Base-by-base conservation (phyloP, 345 rosid genomes). In the Sisymbrium altissimum region DNA sequence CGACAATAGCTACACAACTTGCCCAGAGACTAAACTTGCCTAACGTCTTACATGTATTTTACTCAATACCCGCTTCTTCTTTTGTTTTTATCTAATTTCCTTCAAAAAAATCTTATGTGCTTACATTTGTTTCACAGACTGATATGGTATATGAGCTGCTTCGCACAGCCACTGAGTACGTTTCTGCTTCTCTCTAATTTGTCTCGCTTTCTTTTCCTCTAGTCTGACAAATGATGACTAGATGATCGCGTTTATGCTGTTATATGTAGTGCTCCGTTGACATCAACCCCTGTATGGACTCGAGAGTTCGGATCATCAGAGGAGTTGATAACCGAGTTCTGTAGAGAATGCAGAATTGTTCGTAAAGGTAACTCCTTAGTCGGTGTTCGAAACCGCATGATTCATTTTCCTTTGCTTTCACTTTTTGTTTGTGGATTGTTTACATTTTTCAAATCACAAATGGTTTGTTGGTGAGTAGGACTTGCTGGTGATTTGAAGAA, bases 21-120 rank as follows among this genome's bases (percentile, higher is more conserved):
- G 99, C 99, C 54, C 99, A 96, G 64, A 84, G 98, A 87, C 86
- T 96, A 33, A 96, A 96, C 81, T 86, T 96, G 81, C 98, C 99
- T 0, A 96, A 96, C 82, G 99, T 96, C 74, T 86, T 96, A 69
- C 98, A 96, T 84, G 99, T 96, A 52, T 30, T 21, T 64, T 66
- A 23, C 71, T 61, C 3, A 7, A 9, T n/a, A 39, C 27, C 75
- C 27, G 2, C 2, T 43, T 74, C 46, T 50, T 32, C 53, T 7
- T 19, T 13, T 36, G 2, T 13, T 65, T n/a, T 7, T 15, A 2
- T 46, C 40, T 9, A 39, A 13, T 33, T 11, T 39, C 9, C 4
- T 39, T 3, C 9, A 7, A 7, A 36, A 36, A 0, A 10, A 5
- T 63, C 66, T 75, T 70, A 40, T 48, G 64, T 65, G 44, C 5